Conservation (phyloP, 805 yeast species). For the Wickerhamomyces rabaulensis region DNA sequence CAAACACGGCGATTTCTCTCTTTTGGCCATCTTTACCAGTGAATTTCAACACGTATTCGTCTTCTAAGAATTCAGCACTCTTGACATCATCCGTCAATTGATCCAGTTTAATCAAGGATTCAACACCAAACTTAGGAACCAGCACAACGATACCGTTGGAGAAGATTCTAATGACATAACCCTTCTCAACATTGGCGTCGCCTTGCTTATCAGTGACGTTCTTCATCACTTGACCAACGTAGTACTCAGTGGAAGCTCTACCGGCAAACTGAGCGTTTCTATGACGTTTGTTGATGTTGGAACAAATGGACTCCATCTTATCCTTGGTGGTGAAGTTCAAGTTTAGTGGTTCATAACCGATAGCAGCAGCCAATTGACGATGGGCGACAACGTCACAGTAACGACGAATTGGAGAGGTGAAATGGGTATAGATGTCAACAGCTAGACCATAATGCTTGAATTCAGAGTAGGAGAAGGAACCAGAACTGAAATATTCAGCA, state of each 20-base stretch:
- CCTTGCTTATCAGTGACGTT: slow-evolving; percentile 50
- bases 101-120: slow-evolving; percentile 83
- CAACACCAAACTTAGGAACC: slow-evolving; percentile 95
- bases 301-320: slow-evolving; percentile 84
- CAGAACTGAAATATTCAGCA: slow-evolving; percentile 94
- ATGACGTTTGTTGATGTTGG: slow-evolving; percentile 88
- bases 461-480: slow-evolving; percentile 84
- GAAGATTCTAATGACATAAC: slow-evolving; percentile 87
- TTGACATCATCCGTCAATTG: slow-evolving; percentile 59
- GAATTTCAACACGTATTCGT: slow-evolving; percentile 63
- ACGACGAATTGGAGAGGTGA: slow-evolving; percentile 96
- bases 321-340: slow-evolving; percentile 79
- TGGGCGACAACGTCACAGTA: slow-evolving; percentile 98
- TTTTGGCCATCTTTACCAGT: slow-evolving; percentile 37
- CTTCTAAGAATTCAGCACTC: slow-evolving; percentile 70
- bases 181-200: slow-evolving; percentile 52
- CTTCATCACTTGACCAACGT: slow-evolving; percentile 96
- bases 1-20: slow-evolving; percentile 68
- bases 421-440: slow-evolving; percentile 95
- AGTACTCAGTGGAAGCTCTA: slow-evolving; percentile 94
- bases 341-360: slow-evolving; percentile 83
- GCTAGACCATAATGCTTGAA: slow-evolving; percentile 97
- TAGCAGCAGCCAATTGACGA: slow-evolving; percentile 97
- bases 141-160: slow-evolving; percentile 91
- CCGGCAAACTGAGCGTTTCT: slow-evolving; percentile 99